A percentile compares a stretch with the other conserved stretches of the same genome.
These are phyloP conservation scores for Fusarium sp. DNA, from an alignment of 2,329 filamentous ascomycete genomes.

Conservation along the genomic window DNA sequence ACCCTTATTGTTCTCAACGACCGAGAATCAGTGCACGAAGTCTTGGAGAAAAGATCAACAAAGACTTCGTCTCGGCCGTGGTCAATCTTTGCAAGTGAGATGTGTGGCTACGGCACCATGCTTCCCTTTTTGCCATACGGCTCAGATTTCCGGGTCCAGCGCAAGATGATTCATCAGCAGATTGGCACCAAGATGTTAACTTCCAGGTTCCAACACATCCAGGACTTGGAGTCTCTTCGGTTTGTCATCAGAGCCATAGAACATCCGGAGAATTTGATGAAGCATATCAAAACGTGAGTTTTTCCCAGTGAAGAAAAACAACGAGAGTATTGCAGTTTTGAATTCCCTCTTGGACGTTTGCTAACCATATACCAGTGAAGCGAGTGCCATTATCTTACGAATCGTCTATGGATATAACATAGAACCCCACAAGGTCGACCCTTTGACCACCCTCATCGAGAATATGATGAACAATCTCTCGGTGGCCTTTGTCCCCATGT, in stretches of 20 bases:
- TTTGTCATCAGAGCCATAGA: conserved; percentile 42
- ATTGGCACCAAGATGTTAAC: conserved; percentile 42
- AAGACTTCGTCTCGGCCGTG: conserved; percentile 49
- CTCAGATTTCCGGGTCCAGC: conserved; percentile 34
- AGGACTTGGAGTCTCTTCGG: conserved; percentile 44
- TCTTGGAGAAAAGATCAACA: conserved; percentile 51
- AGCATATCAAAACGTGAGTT: conserved; percentile 47
- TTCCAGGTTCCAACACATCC: conserved; percentile 34
- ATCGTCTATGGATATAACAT: conserved; percentile 50
- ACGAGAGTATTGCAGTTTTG: not conserved
- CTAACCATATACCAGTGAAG: conserved; percentile 39
- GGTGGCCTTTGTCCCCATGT: conserved; percentile 44
- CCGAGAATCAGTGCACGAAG: conserved; percentile 49
- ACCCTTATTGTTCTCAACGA: conserved; percentile 56
- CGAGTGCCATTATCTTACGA: conserved; percentile 43
- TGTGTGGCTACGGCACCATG: conserved; percentile 41
- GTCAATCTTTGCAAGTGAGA: conserved; percentile 34
- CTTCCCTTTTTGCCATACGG: conserved; percentile 34
- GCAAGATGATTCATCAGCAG: conserved; percentile 48
- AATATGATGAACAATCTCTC: conserved; percentile 47
- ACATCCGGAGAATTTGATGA: conserved; percentile 33
- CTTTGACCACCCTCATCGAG: conserved; percentile 47
- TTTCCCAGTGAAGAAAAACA: too few relatives aligned
- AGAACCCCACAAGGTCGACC: conserved; percentile 46
- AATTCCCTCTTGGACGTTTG: too few relatives aligned